A percentile compares a stretch with the other conserved stretches of the same genome.
phyloP scores from a whole-genome alignment of 768 basidiomycete species.

The Macrocybe gigantea region DNA sequence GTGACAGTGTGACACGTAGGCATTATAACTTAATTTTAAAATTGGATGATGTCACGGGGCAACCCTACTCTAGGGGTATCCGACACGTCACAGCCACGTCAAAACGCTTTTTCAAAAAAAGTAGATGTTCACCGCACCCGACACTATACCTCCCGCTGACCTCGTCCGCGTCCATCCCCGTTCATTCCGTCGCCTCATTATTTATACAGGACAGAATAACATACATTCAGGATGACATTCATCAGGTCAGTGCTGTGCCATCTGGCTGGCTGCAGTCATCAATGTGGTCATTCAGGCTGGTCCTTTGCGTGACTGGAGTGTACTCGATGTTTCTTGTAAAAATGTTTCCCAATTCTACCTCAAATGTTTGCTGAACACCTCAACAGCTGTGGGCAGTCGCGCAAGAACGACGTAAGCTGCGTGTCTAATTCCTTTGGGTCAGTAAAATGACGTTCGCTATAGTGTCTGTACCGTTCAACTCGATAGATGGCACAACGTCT shows the following conservation, averaged over 20 bases:
- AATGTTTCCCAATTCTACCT: conserved; percentile 3
- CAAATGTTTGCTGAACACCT: conserved; percentile 4
- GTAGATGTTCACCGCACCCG: background rate
- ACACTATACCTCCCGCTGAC: background rate
- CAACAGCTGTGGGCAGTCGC: conserved; percentile 83
- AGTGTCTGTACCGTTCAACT: conserved; percentile 85
- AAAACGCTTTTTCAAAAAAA: background rate
- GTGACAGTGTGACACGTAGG: too few species aligned
- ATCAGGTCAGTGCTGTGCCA: conserved; percentile 11
- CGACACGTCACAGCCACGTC: background rate
- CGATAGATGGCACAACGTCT: conserved; percentile 52
- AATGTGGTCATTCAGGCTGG: conserved; percentile 43
- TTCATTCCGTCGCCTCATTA: background rate
- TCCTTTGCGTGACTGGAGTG: conserved; percentile 77
- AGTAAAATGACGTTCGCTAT: background rate
- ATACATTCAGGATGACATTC: conserved; percentile 15
- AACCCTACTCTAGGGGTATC: background rate
- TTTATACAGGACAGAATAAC: background rate
- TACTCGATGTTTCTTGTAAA: conserved; percentile 90
- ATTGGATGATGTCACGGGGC: background rate
- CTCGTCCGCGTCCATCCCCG: background rate
- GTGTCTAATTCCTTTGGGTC: background rate
- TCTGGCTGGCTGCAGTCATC: background rate
- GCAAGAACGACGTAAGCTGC: conserved; percentile 75
- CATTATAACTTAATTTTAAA: too few species aligned